Conservation (phyloP, 202 grass and related monocot species). For the Schoenoplectus triqueter region DNA sequence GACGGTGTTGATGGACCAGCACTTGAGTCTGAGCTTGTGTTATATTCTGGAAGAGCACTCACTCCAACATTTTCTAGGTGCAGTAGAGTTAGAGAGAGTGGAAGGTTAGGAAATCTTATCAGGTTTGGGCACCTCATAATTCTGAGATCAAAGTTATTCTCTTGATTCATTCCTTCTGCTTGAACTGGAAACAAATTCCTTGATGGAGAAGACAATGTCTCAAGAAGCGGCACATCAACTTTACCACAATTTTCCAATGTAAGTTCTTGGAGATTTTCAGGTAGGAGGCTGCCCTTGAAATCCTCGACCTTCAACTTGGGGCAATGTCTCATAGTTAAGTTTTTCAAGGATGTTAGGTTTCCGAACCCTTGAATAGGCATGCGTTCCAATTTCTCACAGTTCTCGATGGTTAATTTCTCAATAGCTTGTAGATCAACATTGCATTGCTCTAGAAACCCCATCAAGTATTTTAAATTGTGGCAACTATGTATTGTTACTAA, state of each 20-base stretch:
- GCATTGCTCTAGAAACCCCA: neutral
- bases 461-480: neutral
- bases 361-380: neutral
- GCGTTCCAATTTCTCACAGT: neutral
- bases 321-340: neutral
- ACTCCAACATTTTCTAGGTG: rapidly evolving
- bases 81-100: neutral
- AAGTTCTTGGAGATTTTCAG: neutral
- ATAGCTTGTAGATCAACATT: neutral
- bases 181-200: no score
- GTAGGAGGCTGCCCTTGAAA: neutral
- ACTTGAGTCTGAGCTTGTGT: neutral
- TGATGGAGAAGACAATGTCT: no score
- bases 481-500: neutral
- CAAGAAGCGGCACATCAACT: neutral
- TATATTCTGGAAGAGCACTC: neutral
- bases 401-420: neutral
- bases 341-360: neutral
- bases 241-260: neutral
- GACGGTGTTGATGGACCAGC: no score
- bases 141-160: no score
- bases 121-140: neutral
- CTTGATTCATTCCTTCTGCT: no score
- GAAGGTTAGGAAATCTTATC: neutral
- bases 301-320: neutral